These are phyloP conservation scores for Phytophthora sojae DNA, from an alignment of 352 stramenopile genomes.

Conservation along the genomic window DNA sequence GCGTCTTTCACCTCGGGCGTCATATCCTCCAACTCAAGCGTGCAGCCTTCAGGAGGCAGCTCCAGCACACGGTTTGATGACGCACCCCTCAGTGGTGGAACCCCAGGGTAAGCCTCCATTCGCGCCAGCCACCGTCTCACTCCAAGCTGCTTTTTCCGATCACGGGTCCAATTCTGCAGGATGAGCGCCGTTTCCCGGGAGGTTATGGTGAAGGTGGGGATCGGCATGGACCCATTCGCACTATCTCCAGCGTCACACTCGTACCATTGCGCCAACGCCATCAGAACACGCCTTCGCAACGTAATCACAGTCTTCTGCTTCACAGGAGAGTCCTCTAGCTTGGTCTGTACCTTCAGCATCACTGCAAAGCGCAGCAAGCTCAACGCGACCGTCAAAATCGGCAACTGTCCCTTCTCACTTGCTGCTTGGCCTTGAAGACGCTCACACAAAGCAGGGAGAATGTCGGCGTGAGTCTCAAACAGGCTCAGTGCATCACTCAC, in stretches of 20 bases:
- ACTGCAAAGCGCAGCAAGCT: constrained; percentile 31
- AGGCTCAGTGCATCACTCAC: constrained; percentile 42
- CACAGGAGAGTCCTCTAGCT: constrained; percentile 16
- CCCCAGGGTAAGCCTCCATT: constrained; percentile 45
- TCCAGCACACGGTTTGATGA: constrained; percentile 27
- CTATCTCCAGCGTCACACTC: constrained; percentile 32
- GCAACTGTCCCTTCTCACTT: background rate
- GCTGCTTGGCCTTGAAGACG: constrained; percentile 27
- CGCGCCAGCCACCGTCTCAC: constrained; percentile 57
- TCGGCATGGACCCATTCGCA: constrained; percentile 28
- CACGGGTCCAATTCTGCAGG: constrained; percentile 65
- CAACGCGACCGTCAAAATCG: constrained; percentile 27
- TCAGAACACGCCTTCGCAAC: constrained; percentile 45
- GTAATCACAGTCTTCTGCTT: constrained; percentile 33
- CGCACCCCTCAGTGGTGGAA: constrained; percentile 27
- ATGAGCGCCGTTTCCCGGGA: constrained; percentile 67
- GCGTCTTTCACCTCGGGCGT: constrained; percentile 78
- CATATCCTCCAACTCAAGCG: constrained; percentile 62
- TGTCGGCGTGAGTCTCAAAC: constrained; percentile 46
- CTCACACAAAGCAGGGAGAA: constrained; percentile 34
- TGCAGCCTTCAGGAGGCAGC: constrained; percentile 41
- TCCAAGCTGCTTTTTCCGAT: constrained; percentile 44
- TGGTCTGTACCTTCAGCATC: constrained; percentile 20
- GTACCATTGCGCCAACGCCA: constrained; percentile 56
- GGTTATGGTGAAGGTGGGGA: constrained; percentile 59